A percentile compares a stretch with the other conserved stretches of the same genome.
These are phyloP conservation scores for Trypanosoma platydactyli DNA, from an alignment of 208 protist genomes.

Conservation along the genomic window DNA sequence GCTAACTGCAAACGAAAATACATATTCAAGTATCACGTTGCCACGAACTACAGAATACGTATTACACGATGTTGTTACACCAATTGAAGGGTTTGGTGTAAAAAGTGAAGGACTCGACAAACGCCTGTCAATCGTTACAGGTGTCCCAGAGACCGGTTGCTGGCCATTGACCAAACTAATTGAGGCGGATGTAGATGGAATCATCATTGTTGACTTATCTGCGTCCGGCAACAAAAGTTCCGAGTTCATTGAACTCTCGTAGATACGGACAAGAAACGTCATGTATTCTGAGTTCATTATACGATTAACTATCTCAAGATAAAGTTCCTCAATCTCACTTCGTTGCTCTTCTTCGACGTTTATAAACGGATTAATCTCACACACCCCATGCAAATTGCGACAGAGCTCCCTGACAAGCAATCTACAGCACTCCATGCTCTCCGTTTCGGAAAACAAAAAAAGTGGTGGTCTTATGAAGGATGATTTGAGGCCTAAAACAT, in stretches of 20 bases:
- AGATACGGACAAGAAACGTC: constrained; percentile 27
- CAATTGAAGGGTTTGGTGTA: constrained; percentile 72
- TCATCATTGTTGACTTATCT: not conserved
- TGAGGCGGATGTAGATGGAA: constrained; percentile 27
- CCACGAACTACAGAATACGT: constrained; percentile 61
- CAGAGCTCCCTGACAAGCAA: constrained; percentile 61
- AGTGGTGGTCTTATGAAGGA: constrained; percentile 81
- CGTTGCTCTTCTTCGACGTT: constrained; percentile 55
- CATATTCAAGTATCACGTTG: constrained; percentile 51
- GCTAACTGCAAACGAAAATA: constrained; percentile 70
- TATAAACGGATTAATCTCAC: constrained; percentile 59
- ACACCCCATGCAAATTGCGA: constrained; percentile 62
- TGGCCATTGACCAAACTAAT: constrained; percentile 10
- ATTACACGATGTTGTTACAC: constrained; percentile 43
- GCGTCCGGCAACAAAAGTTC: not conserved
- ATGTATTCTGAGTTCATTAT: constrained; percentile 48
- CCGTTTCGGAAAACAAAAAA: constrained; percentile 46
- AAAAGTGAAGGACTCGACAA: constrained; percentile 68
- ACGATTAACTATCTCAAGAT: constrained; percentile 35
- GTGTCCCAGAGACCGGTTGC: constrained; percentile 17
- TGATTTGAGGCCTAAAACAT: constrained; percentile 61
- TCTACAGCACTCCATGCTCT: constrained; percentile 50
- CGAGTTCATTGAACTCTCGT: not conserved
- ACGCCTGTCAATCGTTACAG: constrained; percentile 59
- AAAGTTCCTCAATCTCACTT: constrained; percentile 46